These are phyloP conservation scores for Aethionema arabicum DNA, from an alignment of 345 rosid species.

Conservation along the genomic window DNA sequence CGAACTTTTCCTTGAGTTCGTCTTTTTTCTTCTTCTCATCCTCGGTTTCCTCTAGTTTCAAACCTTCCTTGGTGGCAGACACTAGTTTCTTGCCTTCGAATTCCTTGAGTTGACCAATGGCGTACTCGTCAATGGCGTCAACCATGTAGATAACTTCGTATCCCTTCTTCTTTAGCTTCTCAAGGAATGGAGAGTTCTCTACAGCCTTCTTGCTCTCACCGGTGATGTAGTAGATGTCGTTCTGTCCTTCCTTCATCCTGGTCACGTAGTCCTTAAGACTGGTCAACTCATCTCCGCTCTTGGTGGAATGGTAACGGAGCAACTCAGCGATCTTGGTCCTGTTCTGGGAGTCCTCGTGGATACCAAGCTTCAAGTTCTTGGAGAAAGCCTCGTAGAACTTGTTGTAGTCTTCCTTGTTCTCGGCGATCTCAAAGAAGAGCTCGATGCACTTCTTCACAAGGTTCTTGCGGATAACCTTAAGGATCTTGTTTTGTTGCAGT, in stretches of 20 bases:
- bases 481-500: slow-evolving; percentile 85
- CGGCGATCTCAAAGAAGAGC: slow-evolving; percentile 84
- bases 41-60: slow-evolving; percentile 71
- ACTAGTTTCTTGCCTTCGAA: slow-evolving; percentile 83
- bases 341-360: slow-evolving; percentile 84
- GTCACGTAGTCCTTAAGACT: slow-evolving; percentile 91
- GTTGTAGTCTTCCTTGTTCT: slow-evolving; percentile 89
- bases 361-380: slow-evolving; percentile 80
- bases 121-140: slow-evolving; percentile 87
- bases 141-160: slow-evolving; percentile 81
- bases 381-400: slow-evolving; percentile 88
- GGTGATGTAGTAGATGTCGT: slow-evolving; percentile 75
- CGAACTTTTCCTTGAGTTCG: slow-evolving; percentile 58
- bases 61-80: slow-evolving; percentile 85
- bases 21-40: slow-evolving; percentile 78
- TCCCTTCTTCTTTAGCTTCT: slow-evolving; percentile 84
- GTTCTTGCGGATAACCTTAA: slow-evolving; percentile 83
- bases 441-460: slow-evolving; percentile 84
- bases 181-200: slow-evolving; percentile 93
- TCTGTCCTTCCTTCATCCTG: slow-evolving; percentile 91
- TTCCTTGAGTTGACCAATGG: slow-evolving; percentile 83
- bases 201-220: slow-evolving; percentile 96
- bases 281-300: slow-evolving; percentile 86
- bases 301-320: slow-evolving; percentile 83
- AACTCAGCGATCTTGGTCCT: slow-evolving; percentile 74